Percentiles rank a stretch among this genome's conserved stretches.
phyloP scores from a whole-genome alignment of 116 monocot species.

The Iris pallida region DNA sequence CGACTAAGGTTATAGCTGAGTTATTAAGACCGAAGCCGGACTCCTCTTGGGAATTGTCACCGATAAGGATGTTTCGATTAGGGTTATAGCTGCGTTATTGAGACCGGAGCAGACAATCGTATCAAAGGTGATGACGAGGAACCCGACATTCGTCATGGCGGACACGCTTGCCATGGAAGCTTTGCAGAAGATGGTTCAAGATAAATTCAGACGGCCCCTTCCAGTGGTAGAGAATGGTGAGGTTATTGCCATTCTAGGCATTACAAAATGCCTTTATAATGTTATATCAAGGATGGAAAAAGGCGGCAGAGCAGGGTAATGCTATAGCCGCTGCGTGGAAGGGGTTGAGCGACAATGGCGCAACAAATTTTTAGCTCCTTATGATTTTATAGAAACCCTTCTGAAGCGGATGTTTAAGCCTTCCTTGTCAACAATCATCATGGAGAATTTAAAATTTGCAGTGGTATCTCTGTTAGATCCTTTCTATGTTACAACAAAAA shows the following conservation, averaged over 20 bases:
- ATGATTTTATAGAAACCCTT: slow-evolving; percentile 79
- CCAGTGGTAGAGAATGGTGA: slow-evolving; percentile 94
- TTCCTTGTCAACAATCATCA: slow-evolving; percentile 77
- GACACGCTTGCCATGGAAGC: slow-evolving; percentile 90
- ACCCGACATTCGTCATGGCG: slow-evolving; percentile 72
- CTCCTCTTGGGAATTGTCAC: slow-evolving; percentile 20
- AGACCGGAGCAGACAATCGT: slow-evolving; percentile 75
- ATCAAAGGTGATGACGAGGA: slow-evolving; percentile 95
- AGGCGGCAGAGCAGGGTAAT: slow-evolving; percentile 83
- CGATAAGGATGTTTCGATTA: slow-evolving; percentile 72
- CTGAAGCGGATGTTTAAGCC: slow-evolving; percentile 84
- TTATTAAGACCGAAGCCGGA: too few relatives aligned
- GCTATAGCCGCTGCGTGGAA: slow-evolving; percentile 83
- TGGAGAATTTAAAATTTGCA: slow-evolving; percentile 67
- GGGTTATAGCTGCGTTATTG: slow-evolving; percentile 86
- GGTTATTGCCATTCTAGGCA: slow-evolving; percentile 83
- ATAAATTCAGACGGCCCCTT: slow-evolving; percentile 90
- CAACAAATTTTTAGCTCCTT: slow-evolving; percentile 66
- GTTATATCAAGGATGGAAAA: slow-evolving; percentile 92
- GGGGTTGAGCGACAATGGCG: slow-evolving; percentile 76
- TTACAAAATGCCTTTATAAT: slow-evolving; percentile 89
- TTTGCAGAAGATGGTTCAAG: slow-evolving; percentile 97
- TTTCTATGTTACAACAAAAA: slow-evolving; percentile 66
- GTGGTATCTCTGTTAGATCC: slow-evolving; percentile 76
- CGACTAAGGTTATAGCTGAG: too few relatives aligned